Percentiles rank a stretch among this genome's conserved stretches.
Evolutionary conservation across 352 stramenopile genomes (phyloP).

Genomic region (Pythium folliculosum): DNA sequence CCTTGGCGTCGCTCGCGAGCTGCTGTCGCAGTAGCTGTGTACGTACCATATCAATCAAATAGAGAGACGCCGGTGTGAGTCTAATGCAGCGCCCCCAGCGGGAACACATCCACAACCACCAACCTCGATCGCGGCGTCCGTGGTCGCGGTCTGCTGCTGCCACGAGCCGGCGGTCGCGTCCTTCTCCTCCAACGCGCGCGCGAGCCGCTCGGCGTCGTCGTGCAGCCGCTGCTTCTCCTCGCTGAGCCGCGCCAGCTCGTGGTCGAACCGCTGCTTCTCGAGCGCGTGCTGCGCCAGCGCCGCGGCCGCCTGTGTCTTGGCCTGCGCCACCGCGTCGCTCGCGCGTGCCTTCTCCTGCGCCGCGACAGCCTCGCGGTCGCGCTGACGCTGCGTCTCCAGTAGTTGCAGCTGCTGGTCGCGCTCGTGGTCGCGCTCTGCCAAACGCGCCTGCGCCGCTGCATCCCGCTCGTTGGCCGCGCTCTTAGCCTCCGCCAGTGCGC

Average conservation of each 20-base stretch:
- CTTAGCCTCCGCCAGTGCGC: constrained; percentile 14
- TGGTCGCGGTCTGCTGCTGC: constrained; percentile 36
- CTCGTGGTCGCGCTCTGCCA: background rate
- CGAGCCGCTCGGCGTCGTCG: constrained; percentile 32
- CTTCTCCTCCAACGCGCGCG: constrained; percentile 36
- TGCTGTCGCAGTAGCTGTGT: constrained; percentile 49
- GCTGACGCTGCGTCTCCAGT: background rate
- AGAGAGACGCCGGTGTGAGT: background rate
- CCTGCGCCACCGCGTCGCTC: constrained; percentile 16
- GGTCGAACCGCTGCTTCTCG: constrained; percentile 31
- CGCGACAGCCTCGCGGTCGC: background rate
- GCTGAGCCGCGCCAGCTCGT: constrained; percentile 28
- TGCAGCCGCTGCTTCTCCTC: constrained; percentile 42
- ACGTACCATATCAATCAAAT: background rate
- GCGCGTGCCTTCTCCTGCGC: background rate
- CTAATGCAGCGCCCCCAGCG: background rate
- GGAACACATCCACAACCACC: background rate
- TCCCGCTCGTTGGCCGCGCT: background rate
- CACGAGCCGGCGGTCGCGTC: constrained; percentile 35
- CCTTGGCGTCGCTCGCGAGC: constrained; percentile 44
- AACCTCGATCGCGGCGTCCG: constrained; percentile 58
- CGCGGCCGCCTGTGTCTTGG: constrained; percentile 10
- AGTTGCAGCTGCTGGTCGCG: background rate
- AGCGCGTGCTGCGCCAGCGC: constrained; percentile 23
- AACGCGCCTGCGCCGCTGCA: background rate